Conservation (phyloP, 2,329 filamentous ascomycete species). For the Talaromyces amestolkiae region DNA sequence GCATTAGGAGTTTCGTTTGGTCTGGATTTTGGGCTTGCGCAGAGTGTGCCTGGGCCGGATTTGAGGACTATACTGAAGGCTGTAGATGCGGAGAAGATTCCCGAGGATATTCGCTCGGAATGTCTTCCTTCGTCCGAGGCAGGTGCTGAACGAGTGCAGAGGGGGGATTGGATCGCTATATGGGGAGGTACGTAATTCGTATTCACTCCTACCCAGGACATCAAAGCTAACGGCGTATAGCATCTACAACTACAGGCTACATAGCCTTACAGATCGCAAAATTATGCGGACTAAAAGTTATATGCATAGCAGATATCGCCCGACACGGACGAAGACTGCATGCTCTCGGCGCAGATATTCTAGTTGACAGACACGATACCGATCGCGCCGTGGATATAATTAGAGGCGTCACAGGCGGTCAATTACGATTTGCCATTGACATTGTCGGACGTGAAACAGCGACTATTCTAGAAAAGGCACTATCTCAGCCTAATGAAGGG, state of each 20-base stretch:
- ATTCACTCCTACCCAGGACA: neutral
- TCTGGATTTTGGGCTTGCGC: conserved; percentile 53
- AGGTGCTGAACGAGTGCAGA: conserved; percentile 52
- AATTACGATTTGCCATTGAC: conserved; percentile 67
- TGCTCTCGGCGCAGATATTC: conserved; percentile 57
- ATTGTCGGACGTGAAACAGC: conserved; percentile 66
- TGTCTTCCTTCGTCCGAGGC: conserved; percentile 54
- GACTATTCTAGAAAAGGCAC: conserved; percentile 54
- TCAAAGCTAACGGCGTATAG: conserved; percentile 29
- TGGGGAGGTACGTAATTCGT: conserved; percentile 61
- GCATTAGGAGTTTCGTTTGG: conserved; percentile 69
- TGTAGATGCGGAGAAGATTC: conserved; percentile 49
- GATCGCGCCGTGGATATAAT: conserved; percentile 65
- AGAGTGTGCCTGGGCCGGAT: conserved; percentile 15
- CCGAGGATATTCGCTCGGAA: conserved; percentile 62
- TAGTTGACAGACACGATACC: conserved; percentile 67
- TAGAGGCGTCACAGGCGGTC: conserved; percentile 55
- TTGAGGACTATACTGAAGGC: conserved; percentile 11
- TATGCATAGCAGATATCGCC: conserved; percentile 64
- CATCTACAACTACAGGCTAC: conserved; percentile 67
- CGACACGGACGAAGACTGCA: conserved; percentile 62
- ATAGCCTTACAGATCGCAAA: conserved; percentile 67
- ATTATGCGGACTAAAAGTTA: conserved; percentile 62
- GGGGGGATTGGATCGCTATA: conserved; percentile 68
- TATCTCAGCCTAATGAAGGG: conserved; percentile 30